These are phyloP conservation scores for Arthrocladium fulminans DNA, from an alignment of 2,329 filamentous ascomycete genomes.

Conservation along the genomic window DNA sequence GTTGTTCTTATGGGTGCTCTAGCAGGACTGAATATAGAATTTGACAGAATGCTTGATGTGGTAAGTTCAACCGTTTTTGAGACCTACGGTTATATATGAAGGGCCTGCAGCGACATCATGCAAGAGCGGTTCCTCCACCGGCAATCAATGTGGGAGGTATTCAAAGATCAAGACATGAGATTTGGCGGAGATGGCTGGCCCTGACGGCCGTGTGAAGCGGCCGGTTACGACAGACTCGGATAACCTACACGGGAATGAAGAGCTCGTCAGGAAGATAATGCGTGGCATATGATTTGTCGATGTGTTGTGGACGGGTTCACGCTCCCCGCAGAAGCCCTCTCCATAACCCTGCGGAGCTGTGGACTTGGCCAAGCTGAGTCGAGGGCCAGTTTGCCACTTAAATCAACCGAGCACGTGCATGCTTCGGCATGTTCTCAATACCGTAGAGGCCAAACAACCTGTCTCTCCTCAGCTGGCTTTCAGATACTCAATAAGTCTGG, in stretches of 20 bases:
- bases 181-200: neutral
- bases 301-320: neutral
- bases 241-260: neutral
- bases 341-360: too few species aligned
- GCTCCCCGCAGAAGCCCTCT: too few species aligned
- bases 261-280: neutral
- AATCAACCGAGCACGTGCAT: too few species aligned
- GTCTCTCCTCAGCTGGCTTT: too few species aligned
- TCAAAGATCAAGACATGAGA: neutral
- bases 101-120: neutral
- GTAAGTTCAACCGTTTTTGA: too few species aligned
- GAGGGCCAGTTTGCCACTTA: too few species aligned
- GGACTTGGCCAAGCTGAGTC: too few species aligned
- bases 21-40: too few species aligned
- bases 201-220: neutral
- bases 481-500: too few species aligned
- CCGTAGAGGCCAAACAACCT: too few species aligned
- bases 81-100: neutral
- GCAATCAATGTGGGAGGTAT: neutral
- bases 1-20: too few species aligned
- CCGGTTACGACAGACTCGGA: constrained; percentile 1
- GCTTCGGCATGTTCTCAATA: too few species aligned
- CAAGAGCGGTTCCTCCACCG: neutral
- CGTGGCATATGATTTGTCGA: neutral
- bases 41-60: neutral